Evolutionary conservation across 179 eudicot species (phyloP).

Genomic region (Heliamphora pulchella): DNA sequence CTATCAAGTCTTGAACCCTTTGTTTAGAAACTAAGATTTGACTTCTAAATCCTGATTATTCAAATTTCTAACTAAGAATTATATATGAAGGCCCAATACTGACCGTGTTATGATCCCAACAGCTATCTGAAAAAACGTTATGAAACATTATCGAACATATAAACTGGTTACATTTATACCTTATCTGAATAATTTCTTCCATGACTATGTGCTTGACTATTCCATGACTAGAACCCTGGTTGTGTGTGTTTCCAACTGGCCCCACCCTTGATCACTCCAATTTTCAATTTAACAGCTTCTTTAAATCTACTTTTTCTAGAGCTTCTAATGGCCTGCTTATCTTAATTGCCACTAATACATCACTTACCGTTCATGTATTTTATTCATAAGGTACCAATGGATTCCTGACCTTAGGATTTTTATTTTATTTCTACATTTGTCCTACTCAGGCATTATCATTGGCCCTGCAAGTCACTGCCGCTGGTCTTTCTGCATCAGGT

Average conservation of each 20-base stretch:
- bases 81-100: background rate
- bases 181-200: background rate
- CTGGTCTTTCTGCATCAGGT: slow-evolving; percentile 41
- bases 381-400: slow-evolving; percentile 2
- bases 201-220: background rate
- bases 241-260: background rate
- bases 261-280: background rate
- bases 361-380: background rate
- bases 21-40: background rate
- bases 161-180: background rate
- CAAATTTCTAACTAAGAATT: background rate
- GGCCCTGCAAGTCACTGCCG: slow-evolving; percentile 68
- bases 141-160: background rate
- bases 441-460: slow-evolving; percentile 54
- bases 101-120: background rate
- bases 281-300: background rate
- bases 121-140: background rate
- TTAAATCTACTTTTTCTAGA: background rate
- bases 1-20: background rate
- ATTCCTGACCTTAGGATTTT: background rate
- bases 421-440: slow-evolving; percentile 6
- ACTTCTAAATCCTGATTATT: background rate
- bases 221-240: background rate
- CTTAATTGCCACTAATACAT: background rate
- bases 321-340: background rate